phyloP scores from a whole-genome alignment of 2,329 filamentous ascomycete genomes.

The Fusarium nelsonii region DNA sequence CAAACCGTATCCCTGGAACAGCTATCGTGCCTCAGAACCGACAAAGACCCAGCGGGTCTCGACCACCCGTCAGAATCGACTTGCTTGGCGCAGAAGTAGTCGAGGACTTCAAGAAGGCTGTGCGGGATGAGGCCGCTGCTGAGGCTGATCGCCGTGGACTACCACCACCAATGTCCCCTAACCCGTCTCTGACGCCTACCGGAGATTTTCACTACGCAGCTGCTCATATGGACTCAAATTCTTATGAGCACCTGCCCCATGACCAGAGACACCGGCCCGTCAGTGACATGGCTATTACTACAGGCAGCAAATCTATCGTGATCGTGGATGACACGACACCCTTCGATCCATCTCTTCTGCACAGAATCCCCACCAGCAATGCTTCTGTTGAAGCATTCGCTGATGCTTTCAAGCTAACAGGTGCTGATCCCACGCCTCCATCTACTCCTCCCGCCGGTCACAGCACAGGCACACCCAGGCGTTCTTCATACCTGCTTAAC shows the following conservation, averaged over 20 bases:
- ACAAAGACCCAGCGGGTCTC: slow-evolving; percentile 57
- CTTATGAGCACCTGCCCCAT: slow-evolving; percentile 52
- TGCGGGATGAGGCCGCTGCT: slow-evolving; percentile 72
- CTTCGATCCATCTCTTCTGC: slow-evolving; percentile 63
- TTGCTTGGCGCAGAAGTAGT: slow-evolving; percentile 81
- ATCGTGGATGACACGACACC: slow-evolving; percentile 80
- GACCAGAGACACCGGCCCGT: slow-evolving; percentile 56
- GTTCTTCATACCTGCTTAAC: slow-evolving; percentile 68
- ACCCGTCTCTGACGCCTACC: slow-evolving; percentile 47
- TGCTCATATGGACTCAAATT: slow-evolving; percentile 57
- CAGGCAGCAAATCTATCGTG: slow-evolving; percentile 89
- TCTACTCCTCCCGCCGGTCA: slow-evolving; percentile 66
- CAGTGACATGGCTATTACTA: slow-evolving; percentile 73
- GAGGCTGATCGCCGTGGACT: slow-evolving; percentile 48
- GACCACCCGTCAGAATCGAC: slow-evolving; percentile 78
- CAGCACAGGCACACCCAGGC: slow-evolving; percentile 60
- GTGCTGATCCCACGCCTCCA: slow-evolving; percentile 69
- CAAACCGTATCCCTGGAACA: slow-evolving; percentile 70
- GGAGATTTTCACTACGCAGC: slow-evolving; percentile 58
- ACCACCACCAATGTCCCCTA: slow-evolving; percentile 34
- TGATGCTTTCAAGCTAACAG: slow-evolving; percentile 63
- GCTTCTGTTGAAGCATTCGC: slow-evolving; percentile 66
- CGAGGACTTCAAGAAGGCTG: slow-evolving; percentile 82
- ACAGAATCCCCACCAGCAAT: slow-evolving; percentile 58
- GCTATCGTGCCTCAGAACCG: slow-evolving; percentile 70